phyloP scores from a whole-genome alignment of 1,284 basidiomycete species.

The Marasmius sp. region DNA sequence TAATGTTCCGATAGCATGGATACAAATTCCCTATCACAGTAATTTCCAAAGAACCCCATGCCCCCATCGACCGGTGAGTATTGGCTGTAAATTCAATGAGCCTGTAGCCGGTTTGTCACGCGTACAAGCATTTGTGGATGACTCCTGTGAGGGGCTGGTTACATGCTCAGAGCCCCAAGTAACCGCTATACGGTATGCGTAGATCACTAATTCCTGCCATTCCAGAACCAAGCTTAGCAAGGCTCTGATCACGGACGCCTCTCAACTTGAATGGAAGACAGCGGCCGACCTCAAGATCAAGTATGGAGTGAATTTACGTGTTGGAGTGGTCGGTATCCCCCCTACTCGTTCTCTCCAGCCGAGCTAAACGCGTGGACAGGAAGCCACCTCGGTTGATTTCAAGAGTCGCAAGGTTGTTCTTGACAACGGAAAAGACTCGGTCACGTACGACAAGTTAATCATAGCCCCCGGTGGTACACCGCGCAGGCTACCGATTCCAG shows the following conservation, averaged over 20 bases:
- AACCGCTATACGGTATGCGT: neutral
- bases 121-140: too few relatives aligned
- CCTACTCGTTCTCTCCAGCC: conserved; percentile 22
- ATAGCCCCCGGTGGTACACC: conserved; percentile 72
- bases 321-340: conserved; percentile 49
- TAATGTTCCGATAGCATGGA: conserved; percentile 52
- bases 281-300: conserved; percentile 79
- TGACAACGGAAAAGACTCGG: conserved; percentile 53
- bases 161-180: neutral
- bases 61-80: conserved; percentile 82
- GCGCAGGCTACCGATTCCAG: conserved; percentile 76
- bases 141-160: too few relatives aligned
- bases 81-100: too few relatives aligned
- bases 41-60: conserved; percentile 76
- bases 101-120: too few relatives aligned
- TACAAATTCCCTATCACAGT: conserved; percentile 80
- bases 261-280: conserved; percentile 76
- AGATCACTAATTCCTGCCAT: conserved; percentile 34
- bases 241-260: conserved; percentile 74
- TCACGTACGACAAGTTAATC: conserved; percentile 74
- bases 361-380: conserved; percentile 30
- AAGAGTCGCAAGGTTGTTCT: conserved; percentile 60
- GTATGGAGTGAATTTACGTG: conserved; percentile 76
- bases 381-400: conserved; percentile 70
- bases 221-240: conserved; percentile 83